Base-by-base conservation (phyloP, 2,329 filamentous ascomycete species). In the Pestalotiopsis sp. region DNA sequence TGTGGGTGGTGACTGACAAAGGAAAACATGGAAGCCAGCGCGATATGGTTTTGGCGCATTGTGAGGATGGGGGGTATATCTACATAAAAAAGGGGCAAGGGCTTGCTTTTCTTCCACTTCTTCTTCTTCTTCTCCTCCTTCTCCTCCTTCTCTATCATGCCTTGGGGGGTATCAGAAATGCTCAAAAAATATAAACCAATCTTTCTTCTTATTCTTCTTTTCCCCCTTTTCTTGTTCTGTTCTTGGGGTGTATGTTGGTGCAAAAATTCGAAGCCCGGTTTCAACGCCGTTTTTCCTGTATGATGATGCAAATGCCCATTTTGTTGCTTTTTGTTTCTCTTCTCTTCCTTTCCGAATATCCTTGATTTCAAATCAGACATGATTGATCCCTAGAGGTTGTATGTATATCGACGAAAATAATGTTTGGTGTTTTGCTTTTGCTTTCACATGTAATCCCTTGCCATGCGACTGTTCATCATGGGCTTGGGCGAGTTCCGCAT, bases 371-470 rank as follows among this genome's bases (percentile, higher is more conserved):
- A 35, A 35, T 7, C 30, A 35, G 30, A 35, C 30, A 9, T 35
- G 30, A 35, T 35, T 35, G 30, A 35, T 35, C 30, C 30, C 30
- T 10, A 35, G 7, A 35, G 30, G 7, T 35, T 35, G 30, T 35
- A 35, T 35, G 30, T 35, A 35, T 35, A 35, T 35, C 30, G 9
- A 35, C 30, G 30, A 35, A 35, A 35, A 35, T 35, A 35, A 35
- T 35, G 30, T 35, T 35, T 35, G 9, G 6, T 35, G 30, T 35
- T 30, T 30, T 9, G 30, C 24, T 26, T 26, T 26, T 26, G 24
- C 3, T 39, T 56, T 61, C 55, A 68, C 17, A 68, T 66, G 40
- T 58, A 68, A 5, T 58, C 59, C n/a, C 64, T 38, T 1, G 38
- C 58, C 7, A 58, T 39, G 35, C 38, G 44, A 40, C 30, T 35